Percentiles rank a stretch among this genome's conserved stretches.
Conservation (phyloP, 2,329 filamentous ascomycete genomes). For the Alternaria atra region DNA sequence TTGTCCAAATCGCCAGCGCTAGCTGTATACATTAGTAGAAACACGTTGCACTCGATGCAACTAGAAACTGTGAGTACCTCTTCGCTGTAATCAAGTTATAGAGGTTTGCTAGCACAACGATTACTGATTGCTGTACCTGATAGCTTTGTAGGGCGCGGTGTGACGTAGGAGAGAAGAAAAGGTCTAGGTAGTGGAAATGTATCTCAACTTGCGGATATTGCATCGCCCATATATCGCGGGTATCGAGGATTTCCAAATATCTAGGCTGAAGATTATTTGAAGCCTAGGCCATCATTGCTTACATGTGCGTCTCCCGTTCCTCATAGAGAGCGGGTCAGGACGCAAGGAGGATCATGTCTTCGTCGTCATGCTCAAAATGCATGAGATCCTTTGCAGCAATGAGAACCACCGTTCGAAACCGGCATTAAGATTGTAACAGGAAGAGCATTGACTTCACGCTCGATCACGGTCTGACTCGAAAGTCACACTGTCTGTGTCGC, state of each 20-base stretch:
- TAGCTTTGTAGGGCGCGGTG: background rate
- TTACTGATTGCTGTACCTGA: background rate
- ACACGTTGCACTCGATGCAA: background rate
- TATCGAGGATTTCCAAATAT: background rate
- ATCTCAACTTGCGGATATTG: background rate
- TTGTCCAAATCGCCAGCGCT: background rate
- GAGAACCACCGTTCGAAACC: background rate
- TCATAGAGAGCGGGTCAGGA: background rate
- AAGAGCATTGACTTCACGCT: background rate
- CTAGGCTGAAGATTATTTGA: background rate
- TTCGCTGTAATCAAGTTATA: background rate
- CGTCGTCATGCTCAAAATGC: background rate
- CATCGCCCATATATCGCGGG: background rate
- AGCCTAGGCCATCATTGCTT: background rate
- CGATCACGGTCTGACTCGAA: background rate
- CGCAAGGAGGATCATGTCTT: background rate
- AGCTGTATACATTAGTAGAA: background rate
- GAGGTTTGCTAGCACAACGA: background rate
- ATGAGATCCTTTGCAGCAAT: background rate
- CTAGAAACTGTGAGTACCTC: background rate
- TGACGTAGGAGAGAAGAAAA: background rate
- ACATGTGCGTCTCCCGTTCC: background rate
- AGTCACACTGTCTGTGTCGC: conserved; percentile 11
- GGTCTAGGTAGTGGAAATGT: background rate
- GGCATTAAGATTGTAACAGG: background rate